Base-by-base conservation (phyloP, 2,329 filamentous ascomycete genomes). In the Microcyclospora tardicrescens region DNA sequence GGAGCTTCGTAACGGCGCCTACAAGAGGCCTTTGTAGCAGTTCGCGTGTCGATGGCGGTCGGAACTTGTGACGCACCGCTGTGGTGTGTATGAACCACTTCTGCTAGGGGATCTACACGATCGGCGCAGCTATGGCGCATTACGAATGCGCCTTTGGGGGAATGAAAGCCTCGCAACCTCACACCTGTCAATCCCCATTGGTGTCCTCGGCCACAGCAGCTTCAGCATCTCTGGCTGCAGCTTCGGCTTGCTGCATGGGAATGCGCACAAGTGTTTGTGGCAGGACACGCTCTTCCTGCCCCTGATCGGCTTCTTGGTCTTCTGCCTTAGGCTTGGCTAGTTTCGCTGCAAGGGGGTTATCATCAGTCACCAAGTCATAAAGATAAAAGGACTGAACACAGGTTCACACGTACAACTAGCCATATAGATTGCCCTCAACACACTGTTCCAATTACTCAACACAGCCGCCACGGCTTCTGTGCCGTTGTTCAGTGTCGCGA, bases 391-490 rank as follows among this genome's bases (percentile, higher is more conserved):
- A 8, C 19, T 8, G 8, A 5, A 39, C 10, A 3, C 19, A 10
- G 11, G 16, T 28, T 16, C 28, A 28, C 28, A 64, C 76, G 55
- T 69, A 87, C 83, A 72, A 43, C 81, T 87, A 44, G 84, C 84
- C 81, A 91, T 87, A 55, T 81, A 81, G 54, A 93, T 87, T 32
- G 83, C 83, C 47, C 81, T 72, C 43, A 93, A 69, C 47, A 93
- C 84, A 51, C 84, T 87, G 60, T 87, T 81, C 84, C 84, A 93
- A 59, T 91, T 93, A 38, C 79, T 75, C 57, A 93, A 68, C 15
- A 93, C 84, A n/a, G 79, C 73, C 30, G 84, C 84, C 53, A 93
- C 84, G 43, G 81, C 83, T 72, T 91, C 82, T 24, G 84, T 91
- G 11, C 84, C 84, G 51, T 86, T 77, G 1, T 81, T 83, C 16